Percentiles rank a stretch among this genome's conserved stretches.
phyloP scores from a whole-genome alignment of 345 rosid species.

The Crucihimalaya himalaica region DNA sequence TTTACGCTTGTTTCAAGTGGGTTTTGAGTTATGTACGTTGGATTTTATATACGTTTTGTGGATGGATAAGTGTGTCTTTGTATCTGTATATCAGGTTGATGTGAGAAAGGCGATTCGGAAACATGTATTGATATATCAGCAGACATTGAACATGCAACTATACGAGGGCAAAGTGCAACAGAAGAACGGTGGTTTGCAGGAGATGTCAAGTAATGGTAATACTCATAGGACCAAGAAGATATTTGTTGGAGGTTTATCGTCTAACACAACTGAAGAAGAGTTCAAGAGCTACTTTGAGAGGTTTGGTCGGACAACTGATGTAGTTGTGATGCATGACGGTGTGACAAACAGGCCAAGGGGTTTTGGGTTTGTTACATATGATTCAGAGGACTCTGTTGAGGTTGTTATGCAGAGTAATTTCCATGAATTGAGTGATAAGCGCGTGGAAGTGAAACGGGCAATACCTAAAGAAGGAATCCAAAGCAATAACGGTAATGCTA shows the following conservation, averaged over 20 bases:
- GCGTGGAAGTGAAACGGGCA: constrained; percentile 81
- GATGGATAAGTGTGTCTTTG: neutral
- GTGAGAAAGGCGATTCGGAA: constrained; percentile 57
- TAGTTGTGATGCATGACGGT: constrained; percentile 82
- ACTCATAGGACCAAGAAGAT: constrained; percentile 58
- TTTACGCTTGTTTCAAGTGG: constrained; percentile 9
- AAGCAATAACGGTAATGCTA: constrained; percentile 29
- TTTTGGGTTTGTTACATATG: constrained; percentile 82
- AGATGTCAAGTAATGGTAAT: constrained; percentile 31
- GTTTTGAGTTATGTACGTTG: constrained; percentile 5
- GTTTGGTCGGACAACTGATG: constrained; percentile 75
- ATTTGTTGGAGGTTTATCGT: constrained; percentile 82
- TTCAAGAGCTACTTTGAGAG: constrained; percentile 73
- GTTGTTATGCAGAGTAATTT: constrained; percentile 59
- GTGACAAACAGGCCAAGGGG: constrained; percentile 76
- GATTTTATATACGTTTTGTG: neutral
- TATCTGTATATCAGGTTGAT: constrained; percentile 47
- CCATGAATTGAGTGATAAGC: constrained; percentile 66
- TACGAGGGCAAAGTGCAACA: constrained; percentile 12
- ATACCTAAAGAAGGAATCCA: constrained; percentile 72
- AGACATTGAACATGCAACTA: constrained; percentile 32
- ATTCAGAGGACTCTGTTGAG: constrained; percentile 68
- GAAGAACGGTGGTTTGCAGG: constrained; percentile 27
- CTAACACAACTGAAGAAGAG: constrained; percentile 62
- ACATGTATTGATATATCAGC: constrained; percentile 43